Evolutionary conservation across 495 filamentous ascomycete genomes (phyloP), one percentile per base, ranked within the genome.

Genomic region (Xylaria venustula): DNA sequence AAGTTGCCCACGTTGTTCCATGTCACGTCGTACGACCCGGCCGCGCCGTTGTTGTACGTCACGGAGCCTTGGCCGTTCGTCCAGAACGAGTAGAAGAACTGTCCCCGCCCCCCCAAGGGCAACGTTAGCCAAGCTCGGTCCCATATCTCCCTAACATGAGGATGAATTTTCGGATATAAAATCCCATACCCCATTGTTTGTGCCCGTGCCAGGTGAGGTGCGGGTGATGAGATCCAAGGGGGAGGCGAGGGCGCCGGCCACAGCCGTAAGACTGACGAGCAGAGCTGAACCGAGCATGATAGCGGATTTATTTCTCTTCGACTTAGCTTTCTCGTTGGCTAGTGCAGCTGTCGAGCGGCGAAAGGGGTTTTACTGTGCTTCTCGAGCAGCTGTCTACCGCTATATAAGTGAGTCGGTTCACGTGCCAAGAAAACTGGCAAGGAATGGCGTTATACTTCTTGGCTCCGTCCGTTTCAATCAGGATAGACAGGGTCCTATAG

Each of bases 51-150:
- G 67, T 80, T 85, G 73, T 87, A 87, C 36, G 67, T 80, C 7
- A 86, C 81, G 46, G 73, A 69, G 49, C 77, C 77, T 28, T 72
- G 77, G 17, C 83, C 82, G 62, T 89, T 83, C 26, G 79, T 85
- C 86, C 86, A 88, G 75, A 80, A 88, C 7, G 80, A 84, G 71
- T 87, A 89, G 71, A 84, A 88, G 73, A 79, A 88, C 47, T 55
- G 45, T 8, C 11, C 37, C 7, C 3, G 37, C 30, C 7, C 8
- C 52, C 50, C 11, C 2, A 25, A 41, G 26, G 8, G 15, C 1
- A 3, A 55, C 42, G 17, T 55, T 32, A 55, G 53, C 32, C 40
- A 23, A 25, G 7, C 23, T 42, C 12, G 26, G 6, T 8, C 23
- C 14, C 19, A 11, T n/a, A n/a, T n/a, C n/a, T n/a, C n/a, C n/a